Percentiles rank a stretch among this genome's conserved stretches.
Evolutionary conservation across 1,284 basidiomycete genomes (phyloP).

Genomic region (Trametes sp.): DNA sequence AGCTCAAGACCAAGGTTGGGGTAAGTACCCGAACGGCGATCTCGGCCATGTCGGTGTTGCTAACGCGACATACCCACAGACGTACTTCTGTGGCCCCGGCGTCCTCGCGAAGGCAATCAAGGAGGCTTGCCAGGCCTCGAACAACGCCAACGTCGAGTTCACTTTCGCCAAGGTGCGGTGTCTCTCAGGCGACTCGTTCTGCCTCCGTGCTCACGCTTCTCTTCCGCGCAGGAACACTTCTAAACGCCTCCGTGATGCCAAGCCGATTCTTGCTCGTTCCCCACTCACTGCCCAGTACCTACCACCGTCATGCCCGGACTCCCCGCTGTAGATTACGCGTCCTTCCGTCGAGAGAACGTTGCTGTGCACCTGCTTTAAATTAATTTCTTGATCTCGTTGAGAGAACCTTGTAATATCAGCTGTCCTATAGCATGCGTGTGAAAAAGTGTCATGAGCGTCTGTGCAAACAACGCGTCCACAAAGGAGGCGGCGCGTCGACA

Average conservation of each 20-base stretch:
- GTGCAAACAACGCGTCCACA: conserved; percentile 30
- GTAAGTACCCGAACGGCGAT: conserved; percentile 51
- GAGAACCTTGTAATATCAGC: conserved; percentile 13
- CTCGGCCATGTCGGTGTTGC: conserved; percentile 18
- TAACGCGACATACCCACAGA: conserved; percentile 50
- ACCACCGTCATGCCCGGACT: conserved; percentile 10
- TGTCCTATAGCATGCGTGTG: not conserved
- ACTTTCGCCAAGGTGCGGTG: conserved; percentile 75
- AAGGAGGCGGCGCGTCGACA: conserved; percentile 10
- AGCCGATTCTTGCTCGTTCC: not conserved
- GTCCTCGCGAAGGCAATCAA: conserved; percentile 78
- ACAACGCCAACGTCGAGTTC: conserved; percentile 68
- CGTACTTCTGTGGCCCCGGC: conserved; percentile 86
- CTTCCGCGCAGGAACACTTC: conserved; percentile 63
- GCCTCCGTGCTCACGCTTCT: conserved; percentile 9
- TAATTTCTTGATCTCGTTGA: conserved; percentile 18
- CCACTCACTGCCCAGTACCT: no score
- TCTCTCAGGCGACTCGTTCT: not conserved
- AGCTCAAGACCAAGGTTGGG: conserved; percentile 82
- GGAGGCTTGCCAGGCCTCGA: conserved; percentile 66
- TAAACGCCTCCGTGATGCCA: conserved; percentile 41
- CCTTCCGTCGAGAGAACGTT: conserved; percentile 22
- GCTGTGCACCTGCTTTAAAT: conserved; percentile 26
- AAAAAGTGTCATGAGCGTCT: not conserved
- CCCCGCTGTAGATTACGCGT: conserved; percentile 23